phyloP scores from a whole-genome alignment of 345 rosid genomes.

The Laguncularia racemosa region DNA sequence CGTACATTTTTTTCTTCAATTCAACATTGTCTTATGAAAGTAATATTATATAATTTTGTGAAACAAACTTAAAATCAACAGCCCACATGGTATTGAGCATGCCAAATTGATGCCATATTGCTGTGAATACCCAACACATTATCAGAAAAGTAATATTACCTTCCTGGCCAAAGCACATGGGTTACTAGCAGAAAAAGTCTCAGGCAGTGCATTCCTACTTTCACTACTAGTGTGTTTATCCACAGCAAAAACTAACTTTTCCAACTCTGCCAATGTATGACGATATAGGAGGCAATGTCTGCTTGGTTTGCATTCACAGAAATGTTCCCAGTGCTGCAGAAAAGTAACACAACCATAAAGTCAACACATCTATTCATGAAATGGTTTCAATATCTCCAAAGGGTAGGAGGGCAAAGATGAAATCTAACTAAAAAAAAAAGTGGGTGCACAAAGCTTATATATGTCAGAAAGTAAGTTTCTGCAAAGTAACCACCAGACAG shows the following conservation, averaged over 20 bases:
- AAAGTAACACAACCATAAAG: slow-evolving; percentile 13
- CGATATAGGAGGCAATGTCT: slow-evolving; percentile 68
- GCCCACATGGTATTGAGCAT: background rate
- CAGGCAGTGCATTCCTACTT: slow-evolving; percentile 24
- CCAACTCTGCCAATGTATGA: slow-evolving; percentile 67
- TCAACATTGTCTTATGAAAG: too few species aligned
- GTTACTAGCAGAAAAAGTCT: slow-evolving; percentile 33
- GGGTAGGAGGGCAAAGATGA: background rate
- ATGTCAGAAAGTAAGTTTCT: too few species aligned
- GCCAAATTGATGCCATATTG: background rate
- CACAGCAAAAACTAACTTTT: slow-evolving; percentile 35
- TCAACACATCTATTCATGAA: background rate
- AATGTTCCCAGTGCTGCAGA: slow-evolving; percentile 82
- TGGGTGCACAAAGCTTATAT: too few species aligned
- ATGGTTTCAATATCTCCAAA: background rate
- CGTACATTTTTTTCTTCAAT: too few species aligned
- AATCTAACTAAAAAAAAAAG: too few species aligned
- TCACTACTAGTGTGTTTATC: slow-evolving; percentile 28
- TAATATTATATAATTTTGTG: too few species aligned
- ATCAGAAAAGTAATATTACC: slow-evolving; percentile 26
- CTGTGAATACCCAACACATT: background rate
- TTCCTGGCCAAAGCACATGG: slow-evolving; percentile 38
- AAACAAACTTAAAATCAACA: background rate
- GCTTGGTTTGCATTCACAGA: slow-evolving; percentile 80
- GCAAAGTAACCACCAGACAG: too few species aligned